These are phyloP conservation scores for Solanum hybrid DNA, from an alignment of 305 asterid species.

Conservation along the genomic window DNA sequence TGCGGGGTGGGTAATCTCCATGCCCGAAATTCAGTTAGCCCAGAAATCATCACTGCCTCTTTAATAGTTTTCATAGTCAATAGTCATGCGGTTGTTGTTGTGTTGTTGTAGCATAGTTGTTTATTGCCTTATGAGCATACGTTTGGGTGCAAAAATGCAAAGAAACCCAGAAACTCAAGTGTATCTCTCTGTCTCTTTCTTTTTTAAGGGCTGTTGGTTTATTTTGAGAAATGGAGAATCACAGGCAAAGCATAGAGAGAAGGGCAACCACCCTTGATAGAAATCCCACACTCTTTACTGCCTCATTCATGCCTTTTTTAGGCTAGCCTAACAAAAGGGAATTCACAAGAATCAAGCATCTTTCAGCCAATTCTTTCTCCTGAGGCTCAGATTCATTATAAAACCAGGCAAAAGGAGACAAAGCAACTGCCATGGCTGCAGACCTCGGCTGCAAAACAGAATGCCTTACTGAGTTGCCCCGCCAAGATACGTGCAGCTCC, in stretches of 20 bases:
- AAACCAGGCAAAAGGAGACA: not conserved
- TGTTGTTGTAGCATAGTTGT: too few relatives aligned
- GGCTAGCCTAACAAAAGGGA: not conserved
- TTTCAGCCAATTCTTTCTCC: not conserved
- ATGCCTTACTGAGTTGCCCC: not conserved
- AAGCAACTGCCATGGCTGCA: not conserved
- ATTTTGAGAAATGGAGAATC: slow-evolving; percentile 6
- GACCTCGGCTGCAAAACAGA: not conserved
- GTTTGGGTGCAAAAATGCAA: too few relatives aligned
- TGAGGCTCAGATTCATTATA: not conserved
- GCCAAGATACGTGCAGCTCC: not conserved
- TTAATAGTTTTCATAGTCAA: not conserved
- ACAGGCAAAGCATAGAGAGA: slow-evolving; percentile 17
- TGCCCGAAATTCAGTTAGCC: slow-evolving; percentile 4
- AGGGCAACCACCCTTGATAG: slow-evolving; percentile 31
- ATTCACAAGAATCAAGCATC: not conserved
- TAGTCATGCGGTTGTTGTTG: not conserved
- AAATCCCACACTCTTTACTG: slow-evolving; percentile 20
- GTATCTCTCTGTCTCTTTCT: not conserved
- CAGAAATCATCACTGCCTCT: slow-evolving; percentile 20
- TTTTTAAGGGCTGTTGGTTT: slow-evolving; percentile 3
- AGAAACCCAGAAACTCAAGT: too few relatives aligned
- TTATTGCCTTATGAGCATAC: too few relatives aligned
- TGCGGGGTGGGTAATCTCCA: not conserved
- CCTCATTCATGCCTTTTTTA: slow-evolving; percentile 10